Evolutionary conservation across 345 rosid species (phyloP).

Genomic region (Cardamine chenopodiifolia): DNA sequence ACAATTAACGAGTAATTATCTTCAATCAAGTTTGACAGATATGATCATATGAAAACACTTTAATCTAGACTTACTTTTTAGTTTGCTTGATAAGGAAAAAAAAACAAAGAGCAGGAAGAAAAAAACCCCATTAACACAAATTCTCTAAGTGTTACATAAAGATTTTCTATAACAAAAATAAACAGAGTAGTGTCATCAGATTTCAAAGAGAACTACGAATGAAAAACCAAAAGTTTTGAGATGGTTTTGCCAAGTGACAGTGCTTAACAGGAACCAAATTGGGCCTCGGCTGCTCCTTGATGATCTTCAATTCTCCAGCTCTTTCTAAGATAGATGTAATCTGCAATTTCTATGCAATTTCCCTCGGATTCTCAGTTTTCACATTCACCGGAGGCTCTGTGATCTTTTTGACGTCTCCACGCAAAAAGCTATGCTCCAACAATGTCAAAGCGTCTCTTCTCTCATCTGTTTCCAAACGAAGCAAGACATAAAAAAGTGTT

Average conservation of each 20-base stretch:
- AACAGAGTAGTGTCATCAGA: background rate
- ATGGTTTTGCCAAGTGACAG: background rate
- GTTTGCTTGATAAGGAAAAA: background rate
- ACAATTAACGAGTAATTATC: too few species aligned
- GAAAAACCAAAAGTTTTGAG: background rate
- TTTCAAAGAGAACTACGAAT: background rate
- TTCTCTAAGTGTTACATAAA: background rate
- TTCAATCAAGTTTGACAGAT: too few species aligned
- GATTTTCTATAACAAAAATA: too few species aligned
- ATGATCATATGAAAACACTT: background rate
- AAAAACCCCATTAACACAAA: background rate
- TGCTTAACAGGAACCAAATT: background rate
- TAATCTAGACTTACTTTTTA: background rate
- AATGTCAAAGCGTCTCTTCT: background rate
- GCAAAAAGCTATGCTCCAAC: background rate
- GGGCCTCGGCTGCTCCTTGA: background rate
- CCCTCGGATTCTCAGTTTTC: background rate
- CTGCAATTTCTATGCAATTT: background rate
- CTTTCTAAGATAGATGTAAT: background rate
- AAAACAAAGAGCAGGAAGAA: background rate
- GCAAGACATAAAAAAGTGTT: background rate
- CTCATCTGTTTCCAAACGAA: background rate
- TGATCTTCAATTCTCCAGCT: background rate
- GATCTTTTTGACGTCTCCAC: background rate
- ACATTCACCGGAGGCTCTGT: background rate